Conservation (phyloP, 768 basidiomycete species). For the Leccinum longicurvipes region DNA sequence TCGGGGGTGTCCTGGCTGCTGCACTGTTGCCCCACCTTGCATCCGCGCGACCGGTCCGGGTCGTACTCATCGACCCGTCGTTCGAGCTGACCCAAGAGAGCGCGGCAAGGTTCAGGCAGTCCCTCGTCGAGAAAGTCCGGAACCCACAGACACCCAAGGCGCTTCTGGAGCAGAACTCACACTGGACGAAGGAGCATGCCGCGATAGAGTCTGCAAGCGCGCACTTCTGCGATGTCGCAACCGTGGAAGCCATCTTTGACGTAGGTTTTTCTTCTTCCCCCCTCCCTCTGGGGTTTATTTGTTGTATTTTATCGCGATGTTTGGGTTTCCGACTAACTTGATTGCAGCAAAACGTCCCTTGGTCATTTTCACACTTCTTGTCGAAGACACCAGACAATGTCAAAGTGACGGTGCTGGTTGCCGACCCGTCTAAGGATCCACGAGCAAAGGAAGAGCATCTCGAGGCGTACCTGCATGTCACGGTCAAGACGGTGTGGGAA, state of each 20-base stretch:
- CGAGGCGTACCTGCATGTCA: conserved; percentile 2
- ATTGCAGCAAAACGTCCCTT: conserved; percentile 19
- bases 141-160: neutral
- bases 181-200: conserved; percentile 3
- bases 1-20: conserved; percentile 15
- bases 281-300: no score
- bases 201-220: neutral
- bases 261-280: conserved; percentile 3
- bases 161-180: neutral
- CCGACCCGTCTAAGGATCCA: conserved; percentile 3
- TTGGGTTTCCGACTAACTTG: no score
- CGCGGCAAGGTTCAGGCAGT: neutral
- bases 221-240: neutral
- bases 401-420: conserved; percentile 8
- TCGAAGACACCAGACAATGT: conserved; percentile 2
- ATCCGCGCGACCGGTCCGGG: conserved; percentile 1
- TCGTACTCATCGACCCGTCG: conserved; percentile 20
- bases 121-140: neutral
- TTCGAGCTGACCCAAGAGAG: neutral
- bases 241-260: conserved; percentile 8
- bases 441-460: neutral
- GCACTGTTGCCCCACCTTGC: conserved; percentile 15
- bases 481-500: conserved; percentile 2
- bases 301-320: no score
- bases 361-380: conserved; percentile 14